A percentile compares a stretch with the other conserved stretches of the same genome.
Conservation (phyloP, 305 asterid species). For the Fraxinus albicans region DNA sequence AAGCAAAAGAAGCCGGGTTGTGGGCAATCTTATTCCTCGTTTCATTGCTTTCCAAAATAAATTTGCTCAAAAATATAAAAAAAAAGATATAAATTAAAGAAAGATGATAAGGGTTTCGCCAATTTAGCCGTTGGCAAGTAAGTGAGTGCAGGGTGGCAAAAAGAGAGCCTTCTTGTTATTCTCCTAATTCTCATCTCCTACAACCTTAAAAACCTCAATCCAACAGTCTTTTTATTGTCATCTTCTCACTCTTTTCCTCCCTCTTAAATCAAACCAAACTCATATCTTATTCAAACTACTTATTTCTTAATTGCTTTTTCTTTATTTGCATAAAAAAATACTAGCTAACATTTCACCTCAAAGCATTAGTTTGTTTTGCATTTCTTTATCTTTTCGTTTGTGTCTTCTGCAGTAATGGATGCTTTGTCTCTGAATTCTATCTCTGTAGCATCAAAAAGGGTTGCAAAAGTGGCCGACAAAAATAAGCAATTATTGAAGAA, state of each 20-base stretch:
- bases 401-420: conserved; percentile 58
- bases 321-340: conserved; percentile 23
- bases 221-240: conserved; percentile 40
- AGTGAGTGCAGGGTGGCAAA: conserved; percentile 64
- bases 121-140: conserved; percentile 37
- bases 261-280: conserved; percentile 67
- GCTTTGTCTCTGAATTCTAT: conserved; percentile 62
- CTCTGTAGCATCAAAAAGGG: conserved; percentile 29
- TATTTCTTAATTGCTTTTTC: conserved; percentile 41
- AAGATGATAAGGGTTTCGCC: conserved; percentile 34
- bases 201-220: conserved; percentile 47
- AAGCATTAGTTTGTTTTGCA: conserved; percentile 32
- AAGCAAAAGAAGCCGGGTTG: neutral
- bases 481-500: conserved; percentile 23
- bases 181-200: conserved; percentile 79
- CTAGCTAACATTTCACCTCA: conserved; percentile 44
- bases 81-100: neutral
- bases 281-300: conserved; percentile 53
- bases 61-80: conserved; percentile 6
- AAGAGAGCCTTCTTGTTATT: conserved; percentile 75
- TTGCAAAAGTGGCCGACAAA: conserved; percentile 1
- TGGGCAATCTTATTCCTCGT: neutral
- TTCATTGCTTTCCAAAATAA: neutral
- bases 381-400: conserved; percentile 26
- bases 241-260: conserved; percentile 36